Evolutionary conservation across 2,329 filamentous ascomycete genomes (phyloP), one percentile per base, ranked within the genome.

Genomic region (Domatiomyces globalis): DNA sequence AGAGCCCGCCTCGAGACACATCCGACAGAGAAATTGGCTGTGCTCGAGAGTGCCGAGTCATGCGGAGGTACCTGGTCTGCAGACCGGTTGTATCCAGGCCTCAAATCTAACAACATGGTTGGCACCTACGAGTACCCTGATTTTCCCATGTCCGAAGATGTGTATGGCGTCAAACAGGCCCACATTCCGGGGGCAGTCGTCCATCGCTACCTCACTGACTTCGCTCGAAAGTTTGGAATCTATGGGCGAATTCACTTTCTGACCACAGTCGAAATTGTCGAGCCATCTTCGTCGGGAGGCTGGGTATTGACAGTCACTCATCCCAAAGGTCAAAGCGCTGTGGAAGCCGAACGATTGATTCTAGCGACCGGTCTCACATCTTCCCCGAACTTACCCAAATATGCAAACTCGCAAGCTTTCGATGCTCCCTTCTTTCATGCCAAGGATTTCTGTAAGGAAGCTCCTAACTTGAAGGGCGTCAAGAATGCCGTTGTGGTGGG

Each of bases 101-200:
- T 90, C 47, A 84, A 80, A 60, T 81, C 78, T 49, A 89, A 90
- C 66, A 88, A 88, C 61, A 75, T 86, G 63, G 64, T 82, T 9
- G 84, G 84, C 2, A 83, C 79, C 0, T 86, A 82, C 58, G 83
- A 89, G 63, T 87, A 78, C 60, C 78, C 79, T 0, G 85, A 87
- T 59, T 86, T 85, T 54, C 82, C 83, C 17, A 83, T 89, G 79
- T 71, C 74, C 52, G 65, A 69, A 6, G 73, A 73, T 18, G 71
- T 67, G 0, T 81, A 76, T 58, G 69, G 67, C 0, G 65, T 73
- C 19, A 61, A 71, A 48, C 76, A 75, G 15, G 63, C 81, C 49
- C 79, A 84, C 62, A 77, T 85, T 47, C 74, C 79, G 0, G 81
- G 78, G 0, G 56, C 67, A 0, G 72, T 75, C 1, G 63, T 83